Conservation (phyloP, 805 yeast species). For the Ogataea zsoltii region DNA sequence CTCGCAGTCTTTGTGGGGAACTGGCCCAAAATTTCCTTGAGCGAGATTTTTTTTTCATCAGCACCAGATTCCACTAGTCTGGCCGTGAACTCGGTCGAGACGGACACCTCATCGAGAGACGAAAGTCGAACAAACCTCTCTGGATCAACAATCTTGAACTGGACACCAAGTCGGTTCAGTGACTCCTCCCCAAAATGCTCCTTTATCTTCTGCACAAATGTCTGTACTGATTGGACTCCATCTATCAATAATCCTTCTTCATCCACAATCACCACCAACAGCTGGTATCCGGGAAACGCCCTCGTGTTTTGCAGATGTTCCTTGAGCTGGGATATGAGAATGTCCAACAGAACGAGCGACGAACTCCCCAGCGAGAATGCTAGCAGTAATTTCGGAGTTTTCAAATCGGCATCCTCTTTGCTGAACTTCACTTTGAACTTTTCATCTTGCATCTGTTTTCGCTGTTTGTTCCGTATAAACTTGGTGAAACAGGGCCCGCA, state of each 20-base stretch:
- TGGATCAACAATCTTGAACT: slow-evolving; percentile 42
- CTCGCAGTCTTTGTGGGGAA: slow-evolving; percentile 58
- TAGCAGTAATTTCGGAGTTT: slow-evolving; percentile 49
- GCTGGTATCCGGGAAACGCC: slow-evolving; percentile 67
- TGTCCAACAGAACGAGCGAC: slow-evolving; percentile 69
- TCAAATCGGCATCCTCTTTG: slow-evolving; percentile 24
- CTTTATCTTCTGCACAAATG: slow-evolving; percentile 6
- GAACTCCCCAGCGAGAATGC: slow-evolving; percentile 69
- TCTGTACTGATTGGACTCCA: too few species aligned
- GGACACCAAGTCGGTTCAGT: slow-evolving; percentile 34
- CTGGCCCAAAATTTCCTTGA: slow-evolving; percentile 39
- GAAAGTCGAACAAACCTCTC: slow-evolving; percentile 39
- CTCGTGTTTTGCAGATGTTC: slow-evolving; percentile 61
- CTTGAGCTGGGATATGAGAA: slow-evolving; percentile 55
- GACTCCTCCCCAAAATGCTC: slow-evolving; percentile 16
- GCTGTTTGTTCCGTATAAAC: slow-evolving; percentile 76
- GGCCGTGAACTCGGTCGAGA: slow-evolving; percentile 34
- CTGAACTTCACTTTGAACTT: slow-evolving; percentile 68
- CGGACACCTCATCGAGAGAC: slow-evolving; percentile 33
- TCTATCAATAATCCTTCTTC: slow-evolving; percentile 31
- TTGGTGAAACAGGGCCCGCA: slow-evolving; percentile 68
- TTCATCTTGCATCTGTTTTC: slow-evolving; percentile 74
- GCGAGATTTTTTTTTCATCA: slow-evolving; percentile 8
- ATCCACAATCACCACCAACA: slow-evolving; percentile 53
- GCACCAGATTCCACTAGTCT: slow-evolving; percentile 10